phyloP scores from a whole-genome alignment of 2,329 filamentous ascomycete genomes.

The Pseudocercospora pini-densiflorae region DNA sequence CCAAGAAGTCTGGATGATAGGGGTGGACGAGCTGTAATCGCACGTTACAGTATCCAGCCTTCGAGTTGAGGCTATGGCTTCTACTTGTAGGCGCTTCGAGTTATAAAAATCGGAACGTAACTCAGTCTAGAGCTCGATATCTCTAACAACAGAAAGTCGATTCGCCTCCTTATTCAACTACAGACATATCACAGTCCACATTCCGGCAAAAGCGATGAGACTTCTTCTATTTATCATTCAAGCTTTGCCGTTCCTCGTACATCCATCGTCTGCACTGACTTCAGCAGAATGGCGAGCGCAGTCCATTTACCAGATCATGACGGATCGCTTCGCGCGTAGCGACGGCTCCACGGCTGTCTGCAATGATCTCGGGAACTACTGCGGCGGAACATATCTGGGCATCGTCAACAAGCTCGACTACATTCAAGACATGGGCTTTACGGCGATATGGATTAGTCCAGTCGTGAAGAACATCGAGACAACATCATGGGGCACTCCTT shows the following conservation, averaged over 20 bases:
- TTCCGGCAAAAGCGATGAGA: not conserved
- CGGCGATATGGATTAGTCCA: constrained; percentile 47
- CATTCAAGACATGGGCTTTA: constrained; percentile 55
- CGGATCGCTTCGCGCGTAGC: constrained; percentile 59
- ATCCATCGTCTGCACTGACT: constrained; percentile 15
- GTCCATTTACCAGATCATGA: constrained; percentile 64
- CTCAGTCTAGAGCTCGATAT: not conserved
- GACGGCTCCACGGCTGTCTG: constrained; percentile 50
- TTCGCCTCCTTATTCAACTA: no score
- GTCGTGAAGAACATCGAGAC: constrained; percentile 46
- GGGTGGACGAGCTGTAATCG: no score
- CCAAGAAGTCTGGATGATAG: not conserved
- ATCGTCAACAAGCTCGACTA: constrained; percentile 53
- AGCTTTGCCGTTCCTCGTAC: constrained; percentile 5
- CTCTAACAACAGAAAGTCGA: no score
- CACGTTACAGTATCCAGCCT: no score
- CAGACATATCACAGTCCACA: no score
- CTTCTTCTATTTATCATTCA: not conserved
- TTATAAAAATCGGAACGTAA: not conserved
- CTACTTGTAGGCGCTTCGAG: no score
- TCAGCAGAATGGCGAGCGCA: constrained; percentile 47
- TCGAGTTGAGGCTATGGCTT: no score
- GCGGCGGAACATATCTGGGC: constrained; percentile 54
- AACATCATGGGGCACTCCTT: constrained; percentile 46
- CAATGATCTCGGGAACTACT: constrained; percentile 50